Evolutionary conservation across 805 yeast species (phyloP).

Genomic region (Sugiyamaella americana): DNA sequence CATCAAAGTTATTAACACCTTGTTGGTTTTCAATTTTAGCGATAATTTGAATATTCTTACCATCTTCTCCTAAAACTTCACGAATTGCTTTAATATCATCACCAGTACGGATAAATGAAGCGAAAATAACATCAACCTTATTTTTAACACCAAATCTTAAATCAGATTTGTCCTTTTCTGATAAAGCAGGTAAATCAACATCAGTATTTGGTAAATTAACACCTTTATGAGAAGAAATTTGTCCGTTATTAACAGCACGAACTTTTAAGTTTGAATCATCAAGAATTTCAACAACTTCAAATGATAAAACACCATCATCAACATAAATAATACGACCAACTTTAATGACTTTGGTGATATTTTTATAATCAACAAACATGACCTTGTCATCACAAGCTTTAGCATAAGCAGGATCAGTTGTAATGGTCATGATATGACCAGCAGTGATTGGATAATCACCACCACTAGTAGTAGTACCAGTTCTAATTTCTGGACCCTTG

Average conservation of each 20-base stretch:
- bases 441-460: slow-evolving; percentile 77
- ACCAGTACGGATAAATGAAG: slow-evolving; percentile 95
- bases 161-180: slow-evolving; percentile 94
- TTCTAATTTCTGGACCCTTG: slow-evolving; percentile 99
- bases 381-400: slow-evolving; percentile 65
- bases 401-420: slow-evolving; percentile 81
- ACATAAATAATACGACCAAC: slow-evolving; percentile 87
- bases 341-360: slow-evolving; percentile 90
- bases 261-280: slow-evolving; percentile 81
- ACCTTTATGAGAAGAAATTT: slow-evolving; percentile 96
- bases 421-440: slow-evolving; percentile 85
- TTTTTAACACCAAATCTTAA: slow-evolving; percentile 93
- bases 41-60: slow-evolving; percentile 92
- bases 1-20: slow-evolving; percentile 99
- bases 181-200: slow-evolving; percentile 95
- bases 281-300: slow-evolving; percentile 79
- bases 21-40: slow-evolving; percentile 98
- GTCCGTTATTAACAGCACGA: slow-evolving; percentile 87
- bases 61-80: slow-evolving; percentile 93
- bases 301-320: slow-evolving; percentile 96
- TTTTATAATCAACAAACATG: slow-evolving; percentile 91
- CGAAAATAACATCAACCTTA: slow-evolving; percentile 96
- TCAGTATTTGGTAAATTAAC: slow-evolving; percentile 98
- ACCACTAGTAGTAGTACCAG: slow-evolving; percentile 84
- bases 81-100: slow-evolving; percentile 86